phyloP scores from a whole-genome alignment of 306 rosid genomes.

The Gleditsia sinensis region DNA sequence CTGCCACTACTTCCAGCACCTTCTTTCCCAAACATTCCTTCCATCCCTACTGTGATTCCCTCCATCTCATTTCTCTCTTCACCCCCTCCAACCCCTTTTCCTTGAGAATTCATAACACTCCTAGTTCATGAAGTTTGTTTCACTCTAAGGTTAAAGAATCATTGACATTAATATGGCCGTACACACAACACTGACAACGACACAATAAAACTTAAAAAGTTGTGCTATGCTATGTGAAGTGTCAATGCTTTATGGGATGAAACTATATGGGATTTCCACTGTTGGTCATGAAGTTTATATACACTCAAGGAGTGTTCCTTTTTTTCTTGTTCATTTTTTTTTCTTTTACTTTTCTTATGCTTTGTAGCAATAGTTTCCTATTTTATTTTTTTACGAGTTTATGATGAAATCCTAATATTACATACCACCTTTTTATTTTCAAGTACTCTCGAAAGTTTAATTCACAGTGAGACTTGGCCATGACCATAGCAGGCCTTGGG shows the following conservation, averaged over 20 bases:
- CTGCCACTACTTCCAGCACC: neutral
- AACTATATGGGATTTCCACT: too few species aligned
- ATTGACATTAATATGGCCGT: too few species aligned
- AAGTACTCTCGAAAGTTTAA: neutral
- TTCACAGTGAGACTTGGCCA: neutral
- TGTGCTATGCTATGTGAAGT: too few species aligned
- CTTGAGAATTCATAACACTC: neutral
- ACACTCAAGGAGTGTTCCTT: too few species aligned
- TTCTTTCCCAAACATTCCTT: constrained; percentile 6
- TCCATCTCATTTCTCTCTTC: constrained; percentile 28
- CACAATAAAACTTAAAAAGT: too few species aligned
- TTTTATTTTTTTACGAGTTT: too few species aligned
- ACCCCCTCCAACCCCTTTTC: constrained; percentile 11
- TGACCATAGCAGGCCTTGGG: too few species aligned
- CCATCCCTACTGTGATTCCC: constrained; percentile 10
- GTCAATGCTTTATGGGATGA: too few species aligned
- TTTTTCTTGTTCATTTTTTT: too few species aligned
- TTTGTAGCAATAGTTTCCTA: too few species aligned
- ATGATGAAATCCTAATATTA: neutral
- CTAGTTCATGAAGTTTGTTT: neutral
- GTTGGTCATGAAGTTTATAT: too few species aligned
- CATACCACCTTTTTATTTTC: neutral
- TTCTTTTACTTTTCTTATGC: neutral
- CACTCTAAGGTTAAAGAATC: neutral
- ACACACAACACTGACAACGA: too few species aligned